These are phyloP conservation scores for Rhazya stricta DNA, from an alignment of 257 asterid species.

Conservation along the genomic window DNA sequence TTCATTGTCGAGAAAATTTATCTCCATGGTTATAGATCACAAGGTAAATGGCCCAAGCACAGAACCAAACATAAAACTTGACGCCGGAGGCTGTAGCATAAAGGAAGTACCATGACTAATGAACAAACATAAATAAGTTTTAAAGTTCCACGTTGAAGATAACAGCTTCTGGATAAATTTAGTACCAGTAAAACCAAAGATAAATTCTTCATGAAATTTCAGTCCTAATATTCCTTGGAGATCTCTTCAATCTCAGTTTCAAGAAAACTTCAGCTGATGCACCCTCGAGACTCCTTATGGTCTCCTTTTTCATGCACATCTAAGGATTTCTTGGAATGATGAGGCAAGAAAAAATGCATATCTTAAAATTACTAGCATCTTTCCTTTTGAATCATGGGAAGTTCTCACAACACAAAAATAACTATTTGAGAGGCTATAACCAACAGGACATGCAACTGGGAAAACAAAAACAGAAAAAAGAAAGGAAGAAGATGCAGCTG, in stretches of 20 bases:
- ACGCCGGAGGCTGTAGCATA: neutral
- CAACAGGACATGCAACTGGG: neutral
- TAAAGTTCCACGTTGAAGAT: neutral
- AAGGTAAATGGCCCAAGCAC: neutral
- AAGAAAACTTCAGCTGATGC: constrained; percentile 33
- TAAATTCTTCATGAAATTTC: neutral
- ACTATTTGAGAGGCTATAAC: too few relatives aligned
- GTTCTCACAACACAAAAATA: too few relatives aligned
- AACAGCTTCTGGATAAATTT: neutral
- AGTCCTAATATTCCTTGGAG: constrained; percentile 35
- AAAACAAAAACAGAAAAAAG: too few relatives aligned
- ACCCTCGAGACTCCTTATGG: constrained; percentile 24
- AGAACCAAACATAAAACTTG: neutral
- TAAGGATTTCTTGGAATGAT: neutral
- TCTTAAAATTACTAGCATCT: too few relatives aligned
- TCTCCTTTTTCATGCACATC: constrained; percentile 22
- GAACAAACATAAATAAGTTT: neutral
- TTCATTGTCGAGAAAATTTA: neutral
- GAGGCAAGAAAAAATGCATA: neutral
- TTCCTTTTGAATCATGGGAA: too few relatives aligned
- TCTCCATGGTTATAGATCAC: neutral
- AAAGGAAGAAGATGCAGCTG: neutral
- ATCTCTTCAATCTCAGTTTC: constrained; percentile 73
- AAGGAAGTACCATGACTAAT: neutral
- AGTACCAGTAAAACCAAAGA: neutral